These are phyloP conservation scores for Plasmodium vivax DNA, from an alignment of 169 alveolate species.

Conservation along the genomic window DNA sequence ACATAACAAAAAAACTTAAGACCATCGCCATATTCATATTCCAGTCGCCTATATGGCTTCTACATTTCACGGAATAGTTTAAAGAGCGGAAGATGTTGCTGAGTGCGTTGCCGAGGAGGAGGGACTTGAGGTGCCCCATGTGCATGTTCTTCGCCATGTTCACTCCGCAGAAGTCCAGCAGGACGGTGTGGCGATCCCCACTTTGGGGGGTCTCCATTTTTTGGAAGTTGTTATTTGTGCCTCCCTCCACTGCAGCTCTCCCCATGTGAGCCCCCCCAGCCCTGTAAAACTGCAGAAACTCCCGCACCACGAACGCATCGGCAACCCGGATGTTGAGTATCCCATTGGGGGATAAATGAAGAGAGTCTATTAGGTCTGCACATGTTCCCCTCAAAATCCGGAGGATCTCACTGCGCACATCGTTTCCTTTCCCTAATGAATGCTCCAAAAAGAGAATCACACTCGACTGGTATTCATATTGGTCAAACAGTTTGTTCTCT, in stretches of 20 bases:
- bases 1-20: slow-evolving; percentile 29
- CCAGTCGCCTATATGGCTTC: slow-evolving; percentile 85
- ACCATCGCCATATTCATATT: slow-evolving; percentile 65
- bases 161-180: slow-evolving; percentile 83
- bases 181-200: slow-evolving; percentile 8
- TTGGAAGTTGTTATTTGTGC: too few species aligned
- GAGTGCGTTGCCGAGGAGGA: slow-evolving; percentile 80
- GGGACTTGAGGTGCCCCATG: slow-evolving; percentile 84
- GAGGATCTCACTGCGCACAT: background rate
- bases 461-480: slow-evolving; percentile 56
- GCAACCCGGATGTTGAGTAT: background rate
- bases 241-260: background rate
- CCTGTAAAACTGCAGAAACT: background rate
- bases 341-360: background rate
- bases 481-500: slow-evolving; percentile 32
- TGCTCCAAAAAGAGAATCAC: slow-evolving; percentile 37
- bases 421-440: background rate
- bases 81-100: slow-evolving; percentile 76
- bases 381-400: background rate
- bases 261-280: background rate
- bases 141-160: slow-evolving; percentile 84
- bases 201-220: background rate
- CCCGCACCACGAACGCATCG: background rate
- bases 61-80: slow-evolving; percentile 73
- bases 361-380: background rate